These are phyloP conservation scores for Mycena haematopus DNA, from an alignment of 768 basidiomycete genomes.

Conservation along the genomic window DNA sequence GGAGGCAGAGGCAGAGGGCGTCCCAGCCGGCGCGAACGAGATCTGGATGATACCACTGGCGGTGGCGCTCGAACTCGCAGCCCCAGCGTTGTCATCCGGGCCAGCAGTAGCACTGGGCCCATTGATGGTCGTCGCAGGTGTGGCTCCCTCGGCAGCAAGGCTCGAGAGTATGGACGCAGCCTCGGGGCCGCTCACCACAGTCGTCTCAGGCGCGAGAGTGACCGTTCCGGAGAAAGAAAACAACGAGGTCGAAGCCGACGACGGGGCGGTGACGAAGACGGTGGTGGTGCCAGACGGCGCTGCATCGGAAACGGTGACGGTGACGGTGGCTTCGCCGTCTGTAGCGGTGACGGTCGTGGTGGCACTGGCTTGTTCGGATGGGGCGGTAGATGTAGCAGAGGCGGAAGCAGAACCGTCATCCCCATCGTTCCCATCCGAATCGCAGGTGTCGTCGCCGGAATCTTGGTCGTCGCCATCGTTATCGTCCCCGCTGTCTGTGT, in stretches of 20 bases:
- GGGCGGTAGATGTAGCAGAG: slow-evolving; percentile 4
- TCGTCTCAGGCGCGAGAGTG: slow-evolving; percentile 44
- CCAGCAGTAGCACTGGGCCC: neutral
- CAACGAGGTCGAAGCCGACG: neutral
- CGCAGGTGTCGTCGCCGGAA: slow-evolving; percentile 25
- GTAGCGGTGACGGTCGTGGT: neutral
- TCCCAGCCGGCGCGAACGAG: neutral
- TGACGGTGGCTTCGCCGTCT: slow-evolving; percentile 25
- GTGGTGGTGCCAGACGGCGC: slow-evolving; percentile 31
- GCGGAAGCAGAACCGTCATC: slow-evolving; percentile 13
- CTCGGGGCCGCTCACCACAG: slow-evolving; percentile 50
- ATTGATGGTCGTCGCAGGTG: slow-evolving; percentile 13
- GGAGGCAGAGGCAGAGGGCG: no score
- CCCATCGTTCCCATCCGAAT: slow-evolving; percentile 3
- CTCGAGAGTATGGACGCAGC: slow-evolving; percentile 34
- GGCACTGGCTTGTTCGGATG: slow-evolving; percentile 13
- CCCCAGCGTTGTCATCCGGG: no score
- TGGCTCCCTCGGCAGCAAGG: slow-evolving; percentile 4
- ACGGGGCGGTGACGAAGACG: slow-evolving; percentile 33
- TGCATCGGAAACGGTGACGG: slow-evolving; percentile 41
- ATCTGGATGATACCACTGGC: slow-evolving; percentile 17
- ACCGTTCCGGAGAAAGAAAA: slow-evolving; percentile 18
- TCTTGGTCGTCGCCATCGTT: slow-evolving; percentile 21
- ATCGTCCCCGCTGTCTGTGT: neutral
- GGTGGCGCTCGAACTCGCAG: neutral